These are phyloP conservation scores for Phytophthora fragariae DNA, from an alignment of 352 stramenopile species.

Conservation along the genomic window DNA sequence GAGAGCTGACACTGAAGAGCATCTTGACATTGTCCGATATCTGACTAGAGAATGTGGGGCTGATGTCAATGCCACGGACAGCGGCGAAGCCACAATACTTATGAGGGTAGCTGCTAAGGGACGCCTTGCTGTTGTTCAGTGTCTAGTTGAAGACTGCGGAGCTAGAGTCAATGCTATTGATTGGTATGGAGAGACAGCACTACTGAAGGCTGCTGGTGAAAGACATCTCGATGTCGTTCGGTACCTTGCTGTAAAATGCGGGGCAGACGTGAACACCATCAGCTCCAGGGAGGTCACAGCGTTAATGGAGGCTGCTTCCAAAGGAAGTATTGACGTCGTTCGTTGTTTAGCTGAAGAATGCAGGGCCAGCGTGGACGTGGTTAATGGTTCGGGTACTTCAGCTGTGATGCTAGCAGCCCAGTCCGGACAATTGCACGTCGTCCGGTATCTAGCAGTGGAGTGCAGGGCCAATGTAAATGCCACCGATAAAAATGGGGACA, in stretches of 20 bases:
- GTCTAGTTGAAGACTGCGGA: background rate
- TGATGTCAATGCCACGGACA: background rate
- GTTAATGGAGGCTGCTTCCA: background rate
- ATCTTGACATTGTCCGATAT: background rate
- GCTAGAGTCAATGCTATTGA: background rate
- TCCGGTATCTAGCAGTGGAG: background rate
- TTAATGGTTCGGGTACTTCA: background rate
- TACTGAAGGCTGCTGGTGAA: constrained; percentile 1
- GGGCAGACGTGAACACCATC: background rate
- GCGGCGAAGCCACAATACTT: background rate
- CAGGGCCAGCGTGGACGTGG: background rate
- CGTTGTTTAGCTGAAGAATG: background rate
- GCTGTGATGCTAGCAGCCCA: background rate
- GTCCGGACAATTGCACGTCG: background rate
- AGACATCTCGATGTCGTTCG: constrained; percentile 6
- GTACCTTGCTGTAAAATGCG: background rate
- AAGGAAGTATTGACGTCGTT: background rate
- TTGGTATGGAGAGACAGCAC: background rate
- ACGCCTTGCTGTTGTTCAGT: constrained; percentile 1
- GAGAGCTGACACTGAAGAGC: background rate
- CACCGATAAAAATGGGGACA: background rate
- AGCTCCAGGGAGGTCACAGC: background rate
- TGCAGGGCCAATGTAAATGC: background rate
- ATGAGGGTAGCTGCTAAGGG: background rate
- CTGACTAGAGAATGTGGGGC: background rate